Percentiles rank a stretch among this genome's conserved stretches.
These are phyloP conservation scores for Sclerotinia minor DNA, from an alignment of 2,329 filamentous ascomycete species.

Conservation along the genomic window DNA sequence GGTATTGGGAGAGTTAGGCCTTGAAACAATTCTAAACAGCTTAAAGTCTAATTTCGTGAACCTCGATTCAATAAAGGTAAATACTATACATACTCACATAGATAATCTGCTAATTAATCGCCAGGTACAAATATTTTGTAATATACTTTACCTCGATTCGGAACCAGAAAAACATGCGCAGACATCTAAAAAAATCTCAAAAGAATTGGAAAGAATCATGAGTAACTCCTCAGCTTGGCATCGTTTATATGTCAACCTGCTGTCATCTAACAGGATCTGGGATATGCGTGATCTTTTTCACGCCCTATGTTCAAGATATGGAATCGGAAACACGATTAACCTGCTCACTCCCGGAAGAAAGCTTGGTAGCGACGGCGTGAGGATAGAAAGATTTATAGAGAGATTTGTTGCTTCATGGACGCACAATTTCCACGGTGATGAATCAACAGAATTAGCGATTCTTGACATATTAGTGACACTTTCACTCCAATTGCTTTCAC, in stretches of 20 bases:
- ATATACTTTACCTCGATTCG: background rate
- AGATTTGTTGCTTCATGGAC: background rate
- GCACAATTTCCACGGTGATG: background rate
- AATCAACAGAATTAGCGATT: background rate
- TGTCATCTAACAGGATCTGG: background rate
- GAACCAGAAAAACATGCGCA: background rate
- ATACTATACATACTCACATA: accelerated
- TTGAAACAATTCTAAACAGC: too few relatives aligned
- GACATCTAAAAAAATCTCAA: accelerated
- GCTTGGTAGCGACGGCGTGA: background rate
- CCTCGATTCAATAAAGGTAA: slow-evolving; percentile 2
- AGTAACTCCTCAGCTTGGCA: background rate
- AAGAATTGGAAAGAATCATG: accelerated
- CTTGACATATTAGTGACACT: background rate
- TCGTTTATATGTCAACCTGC: background rate
- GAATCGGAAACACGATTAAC: background rate
- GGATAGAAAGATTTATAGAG: too few relatives aligned
- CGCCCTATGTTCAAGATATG: background rate
- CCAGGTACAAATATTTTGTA: background rate
- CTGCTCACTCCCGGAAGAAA: background rate
- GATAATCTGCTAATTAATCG: background rate
- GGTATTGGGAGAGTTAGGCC: too few relatives aligned
- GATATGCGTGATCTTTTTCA: slow-evolving; percentile 1
- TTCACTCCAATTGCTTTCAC: background rate
- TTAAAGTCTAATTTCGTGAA: background rate